A percentile compares a stretch with the other conserved stretches of the same genome.
Evolutionary conservation across 2,329 filamentous ascomycete genomes (phyloP).

Genomic region (Curvularia spicifera): DNA sequence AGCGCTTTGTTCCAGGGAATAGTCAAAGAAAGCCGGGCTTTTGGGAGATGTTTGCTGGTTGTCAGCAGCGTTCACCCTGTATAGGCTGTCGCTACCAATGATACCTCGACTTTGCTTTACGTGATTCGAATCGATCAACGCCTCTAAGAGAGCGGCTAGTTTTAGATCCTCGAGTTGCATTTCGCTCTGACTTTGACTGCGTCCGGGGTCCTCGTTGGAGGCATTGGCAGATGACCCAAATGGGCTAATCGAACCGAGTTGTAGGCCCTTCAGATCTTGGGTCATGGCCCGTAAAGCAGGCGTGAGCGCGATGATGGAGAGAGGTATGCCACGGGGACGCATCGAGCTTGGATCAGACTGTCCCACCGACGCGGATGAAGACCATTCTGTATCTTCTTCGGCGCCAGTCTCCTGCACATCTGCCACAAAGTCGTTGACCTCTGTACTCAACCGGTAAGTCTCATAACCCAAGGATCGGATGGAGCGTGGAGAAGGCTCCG

Average conservation of each 20-base stretch:
- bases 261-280: slow-evolving; percentile 23
- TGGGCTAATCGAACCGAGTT: slow-evolving; percentile 14
- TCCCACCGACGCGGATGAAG: slow-evolving; percentile 22
- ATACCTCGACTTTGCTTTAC: slow-evolving; percentile 35
- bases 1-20: slow-evolving; percentile 29
- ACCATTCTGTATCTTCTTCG: slow-evolving; percentile 50
- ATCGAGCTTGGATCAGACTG: slow-evolving; percentile 18
- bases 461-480: slow-evolving; percentile 62
- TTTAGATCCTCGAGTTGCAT: slow-evolving; percentile 48
- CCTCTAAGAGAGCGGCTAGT: slow-evolving; percentile 42
- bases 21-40: slow-evolving; percentile 41
- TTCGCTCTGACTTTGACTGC: slow-evolving; percentile 36
- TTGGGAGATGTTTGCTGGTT: slow-evolving; percentile 7
- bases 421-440: slow-evolving; percentile 33
- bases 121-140: slow-evolving; percentile 42
- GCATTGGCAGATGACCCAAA: slow-evolving; percentile 21
- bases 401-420: slow-evolving; percentile 35
- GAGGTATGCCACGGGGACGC: slow-evolving; percentile 17
- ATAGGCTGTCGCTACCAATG: slow-evolving; percentile 9
- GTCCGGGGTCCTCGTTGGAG: slow-evolving; percentile 24
- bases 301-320: slow-evolving; percentile 30
- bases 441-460: slow-evolving; percentile 54
- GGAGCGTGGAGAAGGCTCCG: slow-evolving; percentile 56
- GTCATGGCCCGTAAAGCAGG: slow-evolving; percentile 29
- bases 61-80: slow-evolving; percentile 1